Evolutionary conservation across 31 red algal species (phyloP).

Genomic region (Bonnemaisonia californica): DNA sequence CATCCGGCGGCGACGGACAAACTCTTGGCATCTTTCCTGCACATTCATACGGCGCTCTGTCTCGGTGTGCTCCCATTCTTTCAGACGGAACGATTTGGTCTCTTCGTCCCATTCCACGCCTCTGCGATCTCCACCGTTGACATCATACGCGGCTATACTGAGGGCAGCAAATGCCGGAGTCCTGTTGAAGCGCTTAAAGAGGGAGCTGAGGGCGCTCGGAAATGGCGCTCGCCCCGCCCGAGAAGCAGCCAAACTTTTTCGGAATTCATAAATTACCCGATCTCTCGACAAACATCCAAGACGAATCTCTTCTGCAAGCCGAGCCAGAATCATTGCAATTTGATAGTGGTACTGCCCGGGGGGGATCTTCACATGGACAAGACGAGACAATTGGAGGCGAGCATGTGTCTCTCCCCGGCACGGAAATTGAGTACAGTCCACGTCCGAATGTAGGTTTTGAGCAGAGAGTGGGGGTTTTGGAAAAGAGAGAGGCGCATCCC

Average conservation of each 20-base stretch:
- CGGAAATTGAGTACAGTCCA: background rate
- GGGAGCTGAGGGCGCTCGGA: slow-evolving; percentile 2
- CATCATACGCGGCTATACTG: slow-evolving; percentile 79
- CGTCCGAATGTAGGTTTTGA: background rate
- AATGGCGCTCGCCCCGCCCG: slow-evolving; percentile 12
- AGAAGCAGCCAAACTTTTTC: background rate
- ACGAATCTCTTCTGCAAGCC: background rate
- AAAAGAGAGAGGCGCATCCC: background rate
- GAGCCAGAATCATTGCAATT: background rate
- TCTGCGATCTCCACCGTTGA: slow-evolving; percentile 67
- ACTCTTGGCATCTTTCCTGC: slow-evolving; percentile 52
- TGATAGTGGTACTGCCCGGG: background rate
- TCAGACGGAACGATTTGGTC: slow-evolving; percentile 58
- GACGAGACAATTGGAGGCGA: background rate
- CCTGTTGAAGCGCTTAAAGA: slow-evolving; percentile 21
- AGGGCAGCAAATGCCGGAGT: slow-evolving; percentile 43
- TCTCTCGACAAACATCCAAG: slow-evolving; percentile 15
- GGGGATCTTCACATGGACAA: background rate
- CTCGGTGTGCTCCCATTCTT: slow-evolving; percentile 79
- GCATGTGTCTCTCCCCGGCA: background rate
- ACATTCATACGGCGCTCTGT: slow-evolving; percentile 58
- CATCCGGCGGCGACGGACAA: slow-evolving; percentile 44
- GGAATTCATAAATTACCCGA: slow-evolving; percentile 10
- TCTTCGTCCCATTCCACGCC: slow-evolving; percentile 85
- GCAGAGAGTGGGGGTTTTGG: background rate